These are phyloP conservation scores for Obelidium mucronatum DNA, from an alignment of 192 early-diverging fungal species.

Conservation along the genomic window DNA sequence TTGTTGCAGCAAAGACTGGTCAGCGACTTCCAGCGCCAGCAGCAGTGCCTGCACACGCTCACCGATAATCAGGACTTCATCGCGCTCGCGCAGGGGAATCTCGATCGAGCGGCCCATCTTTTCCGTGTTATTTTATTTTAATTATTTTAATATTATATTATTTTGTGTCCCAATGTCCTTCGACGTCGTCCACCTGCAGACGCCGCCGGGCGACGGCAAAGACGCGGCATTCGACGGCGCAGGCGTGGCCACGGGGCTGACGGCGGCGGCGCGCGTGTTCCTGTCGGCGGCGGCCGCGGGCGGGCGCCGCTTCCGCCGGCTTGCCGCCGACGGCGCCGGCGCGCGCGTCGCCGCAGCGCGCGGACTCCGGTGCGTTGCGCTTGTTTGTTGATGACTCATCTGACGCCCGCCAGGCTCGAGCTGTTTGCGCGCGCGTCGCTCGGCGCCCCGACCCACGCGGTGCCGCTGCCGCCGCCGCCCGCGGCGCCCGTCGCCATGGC, in stretches of 20 bases:
- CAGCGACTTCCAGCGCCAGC: background rate
- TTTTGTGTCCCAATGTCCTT: too few relatives aligned
- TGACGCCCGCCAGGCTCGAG: background rate
- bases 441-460: background rate
- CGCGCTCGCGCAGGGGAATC: conserved; percentile 12
- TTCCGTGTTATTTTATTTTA: too few relatives aligned
- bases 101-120: conserved; percentile 31
- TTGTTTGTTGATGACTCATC: background rate
- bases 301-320: background rate
- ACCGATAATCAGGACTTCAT: conserved; percentile 31
- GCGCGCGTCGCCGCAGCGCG: background rate
- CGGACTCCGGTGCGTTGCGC: background rate
- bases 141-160: too few relatives aligned
- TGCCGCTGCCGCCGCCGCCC: background rate
- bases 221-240: background rate
- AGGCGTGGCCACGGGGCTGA: background rate
- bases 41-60: background rate
- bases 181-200: too few relatives aligned
- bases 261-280: conserved; percentile 3
- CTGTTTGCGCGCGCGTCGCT: background rate
- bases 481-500: conserved; percentile 8
- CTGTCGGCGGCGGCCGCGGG: background rate
- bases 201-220: background rate
- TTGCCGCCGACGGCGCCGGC: background rate
- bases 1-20: background rate